phyloP scores from a whole-genome alignment of 371 early-diverging fungal species.

The Funneliformis caledonium region DNA sequence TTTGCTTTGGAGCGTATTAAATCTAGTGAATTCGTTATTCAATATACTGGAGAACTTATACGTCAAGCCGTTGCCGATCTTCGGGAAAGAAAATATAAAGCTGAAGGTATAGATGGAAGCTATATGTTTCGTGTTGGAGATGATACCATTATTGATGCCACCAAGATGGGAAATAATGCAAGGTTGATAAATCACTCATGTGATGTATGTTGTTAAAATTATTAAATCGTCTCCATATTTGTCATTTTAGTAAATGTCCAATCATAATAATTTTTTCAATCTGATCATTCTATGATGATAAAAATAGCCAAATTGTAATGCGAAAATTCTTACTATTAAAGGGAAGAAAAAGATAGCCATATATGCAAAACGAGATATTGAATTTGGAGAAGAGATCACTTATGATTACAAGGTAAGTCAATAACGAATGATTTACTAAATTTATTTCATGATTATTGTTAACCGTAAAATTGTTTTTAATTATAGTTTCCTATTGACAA shows the following conservation, averaged over 20 bases:
- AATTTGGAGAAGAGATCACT: conserved; percentile 96
- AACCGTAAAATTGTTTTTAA: background rate
- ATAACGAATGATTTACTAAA: background rate
- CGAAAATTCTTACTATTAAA: conserved; percentile 87
- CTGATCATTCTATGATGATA: conserved; percentile 12
- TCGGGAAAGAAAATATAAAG: conserved; percentile 92
- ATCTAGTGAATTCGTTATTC: conserved; percentile 94
- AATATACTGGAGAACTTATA: conserved; percentile 98
- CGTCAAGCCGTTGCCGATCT: conserved; percentile 95
- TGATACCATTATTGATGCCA: conserved; percentile 98
- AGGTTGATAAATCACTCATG: conserved; percentile 99
- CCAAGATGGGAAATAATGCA: conserved; percentile 95
- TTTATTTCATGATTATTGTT: background rate
- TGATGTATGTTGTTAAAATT: conserved; percentile 60
- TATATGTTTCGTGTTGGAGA: conserved; percentile 98
- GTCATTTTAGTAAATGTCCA: background rate
- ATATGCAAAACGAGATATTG: conserved; percentile 87
- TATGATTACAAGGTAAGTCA: conserved; percentile 88
- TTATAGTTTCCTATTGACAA: conserved; percentile 84
- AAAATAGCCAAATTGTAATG: conserved; percentile 93
- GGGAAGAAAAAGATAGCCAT: conserved; percentile 93
- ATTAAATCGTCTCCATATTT: conserved; percentile 1
- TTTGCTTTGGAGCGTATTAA: conserved; percentile 93
- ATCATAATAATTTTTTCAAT: conserved; percentile 1
- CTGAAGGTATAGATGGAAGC: conserved; percentile 88